phyloP scores from a whole-genome alignment of 1,284 basidiomycete species.

The Heterobasidion parviporum region DNA sequence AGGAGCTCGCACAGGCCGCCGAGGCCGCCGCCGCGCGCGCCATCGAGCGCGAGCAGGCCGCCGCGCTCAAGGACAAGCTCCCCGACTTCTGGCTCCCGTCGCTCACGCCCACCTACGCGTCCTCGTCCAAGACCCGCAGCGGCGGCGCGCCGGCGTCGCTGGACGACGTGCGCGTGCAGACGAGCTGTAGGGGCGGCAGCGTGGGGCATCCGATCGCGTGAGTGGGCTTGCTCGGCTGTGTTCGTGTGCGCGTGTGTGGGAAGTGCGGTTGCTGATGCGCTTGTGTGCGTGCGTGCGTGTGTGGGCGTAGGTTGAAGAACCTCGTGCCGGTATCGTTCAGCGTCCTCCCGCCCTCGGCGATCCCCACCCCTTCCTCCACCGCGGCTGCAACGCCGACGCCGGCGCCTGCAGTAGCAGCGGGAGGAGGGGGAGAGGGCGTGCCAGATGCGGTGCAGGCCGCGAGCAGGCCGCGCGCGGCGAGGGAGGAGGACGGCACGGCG shows the following conservation, averaged over 20 bases:
- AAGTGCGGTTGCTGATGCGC: not conserved
- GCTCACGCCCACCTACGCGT: conserved; percentile 73
- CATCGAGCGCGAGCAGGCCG: conserved; percentile 82
- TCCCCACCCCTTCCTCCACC: conserved; percentile 13
- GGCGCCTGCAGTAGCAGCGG: conserved; percentile 24
- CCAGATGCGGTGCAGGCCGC: conserved; percentile 3
- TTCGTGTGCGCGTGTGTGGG: not conserved
- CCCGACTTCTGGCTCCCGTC: conserved; percentile 94
- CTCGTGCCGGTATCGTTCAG: conserved; percentile 70
- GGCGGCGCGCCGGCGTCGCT: conserved; percentile 46
- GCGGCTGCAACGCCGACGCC: conserved; percentile 13
- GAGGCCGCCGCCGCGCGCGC: conserved; percentile 76
- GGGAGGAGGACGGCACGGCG: conserved; percentile 44
- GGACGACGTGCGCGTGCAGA: conserved; percentile 77
- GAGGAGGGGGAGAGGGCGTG: conserved; percentile 20
- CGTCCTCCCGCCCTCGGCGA: conserved; percentile 24
- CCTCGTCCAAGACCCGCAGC: conserved; percentile 8
- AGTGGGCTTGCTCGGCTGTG: conserved; percentile 19
- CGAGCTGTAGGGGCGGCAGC: conserved; percentile 74
- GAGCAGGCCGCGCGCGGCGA: conserved; percentile 22
- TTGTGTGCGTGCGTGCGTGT: not conserved
- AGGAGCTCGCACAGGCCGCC: conserved; percentile 66
- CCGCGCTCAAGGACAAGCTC: conserved; percentile 76
- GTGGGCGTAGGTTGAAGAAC: conserved; percentile 54
- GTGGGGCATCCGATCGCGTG: conserved; percentile 70